Evolutionary conservation across 192 early-diverging fungal genomes (phyloP), one percentile per base, ranked within the genome.

Genomic region (Thoreauomyces humboldtii): DNA sequence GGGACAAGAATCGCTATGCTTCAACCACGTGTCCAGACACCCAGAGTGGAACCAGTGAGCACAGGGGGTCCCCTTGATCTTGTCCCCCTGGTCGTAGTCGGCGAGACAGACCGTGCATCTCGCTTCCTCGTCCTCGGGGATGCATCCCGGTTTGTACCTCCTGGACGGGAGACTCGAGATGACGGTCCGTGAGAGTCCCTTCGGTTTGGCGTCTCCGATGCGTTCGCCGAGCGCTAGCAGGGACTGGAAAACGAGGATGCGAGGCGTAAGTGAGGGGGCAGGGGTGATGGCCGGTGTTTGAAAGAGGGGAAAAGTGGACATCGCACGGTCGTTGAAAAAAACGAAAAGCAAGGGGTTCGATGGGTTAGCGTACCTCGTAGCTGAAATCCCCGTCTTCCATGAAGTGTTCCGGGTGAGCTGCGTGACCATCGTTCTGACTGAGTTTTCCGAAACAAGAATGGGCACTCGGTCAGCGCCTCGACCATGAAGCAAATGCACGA

Each of bases 21-120:
- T 52, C 4, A 52, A 29, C 50, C 50, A 52, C 32, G 6, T 31
- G 6, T 34, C 33, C 55, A 57, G 38, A 37, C 55, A 57, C 48
- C 43, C 48, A 12, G 24, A 36, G 54, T 69, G 67, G 35, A 69
- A 69, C 58, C 67, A 69, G 29, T 69, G 67, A 15, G 36, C 48
- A 43, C 67, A 69, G 15, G 59, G 47, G 22, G 58, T 41, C 9
- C 59, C 46, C 17, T 62, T 61, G 27, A 69, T 44, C 5, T 11
- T 32, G 3, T 69, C 67, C 21, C 67, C 67, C 0, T n/a, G 33
- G 29, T 69, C 59, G 43, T 61, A 69, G 7, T 69, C 59, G 0
- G n/a, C 17, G 37, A 69, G 28, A 36, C 67, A 69, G 6, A 69
- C 36, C 0, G 47, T 50, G 58, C 67, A 69, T 36, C 32, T 61